Conservation (phyloP, 1,284 basidiomycete species). For the Sporisorium reilianum region DNA sequence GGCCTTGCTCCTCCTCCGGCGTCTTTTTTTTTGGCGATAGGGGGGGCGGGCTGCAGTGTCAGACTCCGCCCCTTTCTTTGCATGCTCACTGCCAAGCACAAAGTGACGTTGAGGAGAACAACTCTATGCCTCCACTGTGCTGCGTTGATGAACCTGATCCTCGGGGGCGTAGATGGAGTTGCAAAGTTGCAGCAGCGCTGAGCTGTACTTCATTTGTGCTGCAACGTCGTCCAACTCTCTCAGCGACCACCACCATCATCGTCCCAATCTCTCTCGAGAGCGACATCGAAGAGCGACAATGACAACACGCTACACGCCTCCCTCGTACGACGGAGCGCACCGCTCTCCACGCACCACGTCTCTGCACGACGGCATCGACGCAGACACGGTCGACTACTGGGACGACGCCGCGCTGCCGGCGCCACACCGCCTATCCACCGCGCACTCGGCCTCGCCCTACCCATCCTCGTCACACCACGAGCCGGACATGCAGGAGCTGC, state of each 20-base stretch:
- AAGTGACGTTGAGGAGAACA: too few relatives aligned
- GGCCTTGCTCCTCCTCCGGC: slow-evolving; percentile 6
- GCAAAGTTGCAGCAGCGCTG: too few relatives aligned
- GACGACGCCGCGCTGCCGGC: slow-evolving; percentile 36
- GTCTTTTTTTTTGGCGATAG: slow-evolving; percentile 1
- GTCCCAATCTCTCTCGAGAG: too few relatives aligned
- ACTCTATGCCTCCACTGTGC: too few relatives aligned
- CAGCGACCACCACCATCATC: too few relatives aligned
- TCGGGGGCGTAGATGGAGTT: too few relatives aligned
- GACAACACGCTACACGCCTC: slow-evolving; percentile 7
- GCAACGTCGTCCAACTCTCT: too few relatives aligned
- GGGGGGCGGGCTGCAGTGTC: neutral
- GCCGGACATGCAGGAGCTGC: slow-evolving; percentile 37
- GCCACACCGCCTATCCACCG: slow-evolving; percentile 34
- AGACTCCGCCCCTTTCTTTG: neutral
- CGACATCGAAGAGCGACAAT: too few relatives aligned
- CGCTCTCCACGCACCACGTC: slow-evolving; percentile 7
- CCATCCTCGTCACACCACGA: slow-evolving; percentile 16
- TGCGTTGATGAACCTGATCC: too few relatives aligned
- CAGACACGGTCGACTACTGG: slow-evolving; percentile 51
- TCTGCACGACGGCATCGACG: slow-evolving; percentile 16
- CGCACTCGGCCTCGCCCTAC: slow-evolving; percentile 36
- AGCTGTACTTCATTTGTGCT: too few relatives aligned
- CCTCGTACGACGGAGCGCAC: slow-evolving; percentile 13
- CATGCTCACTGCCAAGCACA: too few relatives aligned